These are phyloP conservation scores for Zygosaccharomyces kombuchaensis DNA, from an alignment of 805 yeast species.

Conservation along the genomic window DNA sequence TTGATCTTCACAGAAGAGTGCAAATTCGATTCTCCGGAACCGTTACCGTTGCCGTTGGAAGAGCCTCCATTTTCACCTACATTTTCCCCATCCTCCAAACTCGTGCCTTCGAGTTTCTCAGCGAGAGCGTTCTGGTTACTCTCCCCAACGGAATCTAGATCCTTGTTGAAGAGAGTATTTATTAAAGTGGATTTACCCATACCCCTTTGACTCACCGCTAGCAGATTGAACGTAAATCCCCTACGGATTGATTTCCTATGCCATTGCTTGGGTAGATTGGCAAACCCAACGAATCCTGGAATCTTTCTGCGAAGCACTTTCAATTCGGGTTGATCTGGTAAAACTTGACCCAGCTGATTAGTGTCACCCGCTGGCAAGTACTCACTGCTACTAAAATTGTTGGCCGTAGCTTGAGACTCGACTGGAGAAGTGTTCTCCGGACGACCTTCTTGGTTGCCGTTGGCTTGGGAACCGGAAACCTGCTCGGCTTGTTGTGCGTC, in stretches of 20 bases:
- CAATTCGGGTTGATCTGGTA: slow-evolving; percentile 39
- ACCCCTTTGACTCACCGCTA: slow-evolving; percentile 90
- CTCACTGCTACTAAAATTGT: not conserved
- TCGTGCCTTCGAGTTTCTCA: slow-evolving; percentile 14
- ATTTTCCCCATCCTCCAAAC: slow-evolving; percentile 13
- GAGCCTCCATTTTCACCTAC: slow-evolving; percentile 15
- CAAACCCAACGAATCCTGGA: slow-evolving; percentile 93
- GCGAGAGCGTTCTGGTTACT: slow-evolving; percentile 9
- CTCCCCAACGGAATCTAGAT: slow-evolving; percentile 39
- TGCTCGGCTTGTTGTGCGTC: slow-evolving; percentile 2
- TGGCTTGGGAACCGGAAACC: slow-evolving; percentile 1
- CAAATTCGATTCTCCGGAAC: slow-evolving; percentile 40
- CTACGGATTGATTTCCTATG: slow-evolving; percentile 87
- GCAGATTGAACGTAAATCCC: slow-evolving; percentile 83
- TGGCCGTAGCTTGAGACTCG: not conserved
- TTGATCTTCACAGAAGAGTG: slow-evolving; percentile 49
- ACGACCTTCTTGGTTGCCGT: not conserved
- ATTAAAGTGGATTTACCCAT: slow-evolving; percentile 90
- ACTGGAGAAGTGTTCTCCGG: not conserved
- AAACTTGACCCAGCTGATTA: slow-evolving; percentile 20
- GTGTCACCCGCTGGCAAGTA: not conserved
- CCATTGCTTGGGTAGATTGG: slow-evolving; percentile 98
- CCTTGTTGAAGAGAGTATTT: slow-evolving; percentile 79
- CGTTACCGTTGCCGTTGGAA: slow-evolving; percentile 13
- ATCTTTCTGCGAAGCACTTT: slow-evolving; percentile 77